phyloP scores from a whole-genome alignment of 768 basidiomycete genomes.

The Leccinum disarticulatum region DNA sequence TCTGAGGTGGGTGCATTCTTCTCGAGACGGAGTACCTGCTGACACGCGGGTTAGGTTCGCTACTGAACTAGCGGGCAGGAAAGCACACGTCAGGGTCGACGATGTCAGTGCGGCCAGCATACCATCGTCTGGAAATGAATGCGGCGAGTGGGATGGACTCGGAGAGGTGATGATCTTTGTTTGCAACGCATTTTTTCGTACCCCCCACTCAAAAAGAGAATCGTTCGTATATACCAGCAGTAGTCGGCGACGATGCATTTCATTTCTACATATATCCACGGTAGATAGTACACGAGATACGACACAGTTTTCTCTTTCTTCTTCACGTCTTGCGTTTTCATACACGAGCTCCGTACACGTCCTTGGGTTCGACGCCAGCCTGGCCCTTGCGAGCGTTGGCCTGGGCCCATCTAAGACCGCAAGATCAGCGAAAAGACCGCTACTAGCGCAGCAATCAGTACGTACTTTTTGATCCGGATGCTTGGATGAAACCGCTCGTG shows the following conservation, averaged over 20 bases:
- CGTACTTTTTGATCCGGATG: constrained; percentile 96
- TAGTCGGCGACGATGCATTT: not conserved
- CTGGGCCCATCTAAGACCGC: constrained; percentile 70
- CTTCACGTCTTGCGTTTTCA: constrained; percentile 23
- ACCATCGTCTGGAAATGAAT: constrained; percentile 32
- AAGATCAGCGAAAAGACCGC: constrained; percentile 2
- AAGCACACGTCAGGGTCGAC: constrained; percentile 37
- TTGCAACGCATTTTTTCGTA: constrained; percentile 1
- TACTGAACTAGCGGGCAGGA: constrained; percentile 78
- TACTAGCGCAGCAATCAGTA: constrained; percentile 8
- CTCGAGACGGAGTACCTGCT: not conserved
- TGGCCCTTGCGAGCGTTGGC: constrained; percentile 85
- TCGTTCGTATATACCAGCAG: not conserved
- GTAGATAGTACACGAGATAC: constrained; percentile 8
- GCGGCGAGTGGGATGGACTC: constrained; percentile 63
- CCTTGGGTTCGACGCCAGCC: constrained; percentile 70
- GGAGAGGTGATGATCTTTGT: constrained; percentile 57
- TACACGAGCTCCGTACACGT: constrained; percentile 73
- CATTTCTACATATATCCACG: not conserved
- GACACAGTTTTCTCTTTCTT: not conserved
- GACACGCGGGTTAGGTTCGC: constrained; percentile 57
- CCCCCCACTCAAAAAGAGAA: not conserved
- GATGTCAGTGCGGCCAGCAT: constrained; percentile 4
- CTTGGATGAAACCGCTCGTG: constrained; percentile 96
- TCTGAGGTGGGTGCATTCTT: constrained; percentile 48